Base-by-base conservation (phyloP, 208 protist species). In the Leishmania mexicana region DNA sequence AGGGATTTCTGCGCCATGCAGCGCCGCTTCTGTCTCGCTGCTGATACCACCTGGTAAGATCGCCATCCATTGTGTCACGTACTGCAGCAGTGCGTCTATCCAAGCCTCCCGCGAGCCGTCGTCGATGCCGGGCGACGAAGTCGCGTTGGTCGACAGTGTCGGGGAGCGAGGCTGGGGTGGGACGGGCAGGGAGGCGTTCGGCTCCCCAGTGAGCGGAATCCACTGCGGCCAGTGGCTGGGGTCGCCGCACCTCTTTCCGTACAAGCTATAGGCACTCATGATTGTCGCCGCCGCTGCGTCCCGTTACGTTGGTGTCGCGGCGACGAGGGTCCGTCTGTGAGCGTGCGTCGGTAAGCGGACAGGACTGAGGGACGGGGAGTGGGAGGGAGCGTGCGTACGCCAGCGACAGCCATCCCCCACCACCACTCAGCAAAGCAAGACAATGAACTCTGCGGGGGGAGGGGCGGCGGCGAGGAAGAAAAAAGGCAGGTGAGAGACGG, bases 191-290 rank as follows among this genome's bases (percentile, higher is more conserved):
- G 19, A 28, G 24, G 35, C 42, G 70, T 74, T 31, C 70, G n/a
- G 8, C 2, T 51, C 28, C 70, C 2, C 45, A 54, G 24, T 35
- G 31, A 31, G 45, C 3, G 70, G 70, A 17, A 54, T 21, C 70
- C 70, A 74, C 53, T 80, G 76, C 47, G 81, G 81, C 81, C 81
- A 84, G 75, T 77, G 17, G 19, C n/a, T 49, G 0, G 81, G 51
- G n/a, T 68, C 40, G 28, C 47, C 51, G 42, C 75, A 58, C 21
- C 53, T 42, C 8, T 45, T 64, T 35, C 67, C 64, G 8, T 17
- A 54, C 73, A 53, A 75, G 35, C 54, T 10, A 53, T 51, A 60
- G n/a, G 40, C 40, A 19, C 31, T 47, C 53, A n/a, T 76, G 15
- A 28, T 42, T 31, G 13, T 38, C 24, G 15, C 6, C 28, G 13